These are phyloP conservation scores for Fusarium miscanthi DNA, from an alignment of 2,329 filamentous ascomycete genomes.

Conservation along the genomic window DNA sequence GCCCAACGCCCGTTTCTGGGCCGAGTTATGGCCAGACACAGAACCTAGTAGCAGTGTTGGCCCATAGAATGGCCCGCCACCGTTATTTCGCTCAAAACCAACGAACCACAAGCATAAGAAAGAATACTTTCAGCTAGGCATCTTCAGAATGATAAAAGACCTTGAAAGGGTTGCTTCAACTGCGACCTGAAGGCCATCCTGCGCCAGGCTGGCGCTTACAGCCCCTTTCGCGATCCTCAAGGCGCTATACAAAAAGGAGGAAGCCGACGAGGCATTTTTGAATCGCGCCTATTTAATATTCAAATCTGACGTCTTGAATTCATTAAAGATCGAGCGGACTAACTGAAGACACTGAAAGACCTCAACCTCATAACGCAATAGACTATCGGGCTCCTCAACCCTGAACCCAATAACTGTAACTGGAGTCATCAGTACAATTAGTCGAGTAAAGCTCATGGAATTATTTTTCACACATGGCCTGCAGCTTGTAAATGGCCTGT, in stretches of 20 bases:
- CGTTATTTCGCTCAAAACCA: accelerated
- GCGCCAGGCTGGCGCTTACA: neutral
- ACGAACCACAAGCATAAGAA: neutral
- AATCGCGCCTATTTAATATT: accelerated
- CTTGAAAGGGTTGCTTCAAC: neutral
- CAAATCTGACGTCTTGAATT: accelerated
- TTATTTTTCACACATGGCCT: accelerated
- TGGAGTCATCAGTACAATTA: neutral
- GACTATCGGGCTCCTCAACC: accelerated
- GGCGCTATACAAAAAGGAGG: neutral
- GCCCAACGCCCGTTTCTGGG: neutral
- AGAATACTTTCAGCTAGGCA: accelerated
- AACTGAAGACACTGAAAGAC: accelerated
- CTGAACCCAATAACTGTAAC: neutral
- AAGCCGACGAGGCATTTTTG: neutral
- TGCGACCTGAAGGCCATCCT: accelerated
- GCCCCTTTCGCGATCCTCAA: neutral
- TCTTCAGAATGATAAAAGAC: accelerated
- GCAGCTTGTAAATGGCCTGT: accelerated
- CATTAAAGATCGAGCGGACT: no score
- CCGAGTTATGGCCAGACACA: neutral
- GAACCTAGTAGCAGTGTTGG: neutral
- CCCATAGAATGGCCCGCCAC: neutral
- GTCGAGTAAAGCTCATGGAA: accelerated
- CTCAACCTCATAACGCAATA: neutral